Evolutionary conservation across 768 basidiomycete genomes (phyloP).

Genomic region (Naganishia onofrii): DNA sequence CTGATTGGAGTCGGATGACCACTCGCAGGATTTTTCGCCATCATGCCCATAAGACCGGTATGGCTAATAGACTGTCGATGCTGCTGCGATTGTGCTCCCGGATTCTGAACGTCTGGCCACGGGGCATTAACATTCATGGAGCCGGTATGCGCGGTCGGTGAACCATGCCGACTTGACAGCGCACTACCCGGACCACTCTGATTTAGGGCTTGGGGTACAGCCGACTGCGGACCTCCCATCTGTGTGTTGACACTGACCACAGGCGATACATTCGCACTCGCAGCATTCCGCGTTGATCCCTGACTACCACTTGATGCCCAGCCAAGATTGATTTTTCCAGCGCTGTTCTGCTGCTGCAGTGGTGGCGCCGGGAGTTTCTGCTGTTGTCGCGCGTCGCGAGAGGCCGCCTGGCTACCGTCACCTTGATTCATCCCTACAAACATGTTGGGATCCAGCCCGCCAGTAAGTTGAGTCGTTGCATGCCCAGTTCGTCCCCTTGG

Average conservation of each 20-base stretch:
- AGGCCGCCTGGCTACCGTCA: not conserved
- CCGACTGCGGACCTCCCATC: not conserved
- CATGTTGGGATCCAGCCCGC: constrained; percentile 12
- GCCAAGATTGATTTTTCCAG: constrained; percentile 6
- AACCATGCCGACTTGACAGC: constrained; percentile 1
- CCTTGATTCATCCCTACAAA: constrained; percentile 4
- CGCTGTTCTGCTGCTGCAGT: not conserved
- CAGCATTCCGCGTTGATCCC: not conserved
- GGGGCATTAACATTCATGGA: not conserved
- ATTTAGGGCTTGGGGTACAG: not conserved
- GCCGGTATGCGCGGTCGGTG: constrained; percentile 9
- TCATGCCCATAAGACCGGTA: constrained; percentile 4
- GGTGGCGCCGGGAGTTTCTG: not conserved
- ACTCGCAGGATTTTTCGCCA: constrained; percentile 8
- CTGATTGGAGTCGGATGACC: constrained; percentile 5
- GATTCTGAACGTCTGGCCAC: constrained; percentile 16
- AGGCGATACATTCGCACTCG: constrained; percentile 1
- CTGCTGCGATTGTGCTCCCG: not conserved
- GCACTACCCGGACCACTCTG: constrained; percentile 1
- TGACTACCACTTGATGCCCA: not conserved
- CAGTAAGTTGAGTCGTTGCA: not conserved
- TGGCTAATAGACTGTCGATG: constrained; percentile 14
- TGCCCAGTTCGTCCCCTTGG: not conserved
- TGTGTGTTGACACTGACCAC: not conserved
- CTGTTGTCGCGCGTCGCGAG: not conserved